phyloP scores from a whole-genome alignment of 192 early-diverging fungal genomes.

The Rhizophlyctis rosea region DNA sequence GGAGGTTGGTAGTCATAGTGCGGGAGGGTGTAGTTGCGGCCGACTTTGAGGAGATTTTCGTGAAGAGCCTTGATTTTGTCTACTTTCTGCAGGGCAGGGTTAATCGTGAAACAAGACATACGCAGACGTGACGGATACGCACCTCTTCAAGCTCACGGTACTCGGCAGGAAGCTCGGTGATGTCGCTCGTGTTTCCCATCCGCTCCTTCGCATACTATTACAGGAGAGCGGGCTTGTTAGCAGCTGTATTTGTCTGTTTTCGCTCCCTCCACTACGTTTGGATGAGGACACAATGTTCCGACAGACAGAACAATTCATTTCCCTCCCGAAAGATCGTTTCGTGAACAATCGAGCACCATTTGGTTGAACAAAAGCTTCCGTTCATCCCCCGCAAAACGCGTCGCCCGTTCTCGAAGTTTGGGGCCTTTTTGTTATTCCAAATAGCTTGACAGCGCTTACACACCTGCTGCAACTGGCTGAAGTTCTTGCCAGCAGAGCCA shows the following conservation, averaged over 20 bases:
- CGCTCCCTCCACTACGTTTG: background rate
- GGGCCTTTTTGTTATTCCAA: no score
- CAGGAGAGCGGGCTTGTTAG: background rate
- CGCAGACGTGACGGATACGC: conserved; percentile 2
- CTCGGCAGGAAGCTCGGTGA: conserved; percentile 91
- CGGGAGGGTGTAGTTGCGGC: conserved; percentile 69
- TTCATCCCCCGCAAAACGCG: background rate
- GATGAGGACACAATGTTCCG: background rate
- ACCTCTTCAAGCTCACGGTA: conserved; percentile 90
- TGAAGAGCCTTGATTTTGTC: conserved; percentile 71
- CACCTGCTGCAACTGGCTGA: conserved; percentile 39
- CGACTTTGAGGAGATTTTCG: conserved; percentile 66
- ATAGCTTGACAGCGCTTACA: background rate
- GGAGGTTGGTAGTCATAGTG: conserved; percentile 74
- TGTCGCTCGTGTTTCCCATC: conserved; percentile 72
- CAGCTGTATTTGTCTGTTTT: background rate
- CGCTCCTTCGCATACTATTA: conserved; percentile 85
- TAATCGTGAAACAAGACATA: background rate
- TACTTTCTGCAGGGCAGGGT: conserved; percentile 55
- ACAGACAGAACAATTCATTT: no score
- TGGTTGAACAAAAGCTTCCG: no score
- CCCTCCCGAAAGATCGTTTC: no score
- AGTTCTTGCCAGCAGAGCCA: conserved; percentile 31
- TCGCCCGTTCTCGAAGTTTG: no score
- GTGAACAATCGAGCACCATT: no score